Percentiles rank a stretch among this genome's conserved stretches.
phyloP scores from a whole-genome alignment of 169 alveolate genomes.

The Eimeria tenella region DNA sequence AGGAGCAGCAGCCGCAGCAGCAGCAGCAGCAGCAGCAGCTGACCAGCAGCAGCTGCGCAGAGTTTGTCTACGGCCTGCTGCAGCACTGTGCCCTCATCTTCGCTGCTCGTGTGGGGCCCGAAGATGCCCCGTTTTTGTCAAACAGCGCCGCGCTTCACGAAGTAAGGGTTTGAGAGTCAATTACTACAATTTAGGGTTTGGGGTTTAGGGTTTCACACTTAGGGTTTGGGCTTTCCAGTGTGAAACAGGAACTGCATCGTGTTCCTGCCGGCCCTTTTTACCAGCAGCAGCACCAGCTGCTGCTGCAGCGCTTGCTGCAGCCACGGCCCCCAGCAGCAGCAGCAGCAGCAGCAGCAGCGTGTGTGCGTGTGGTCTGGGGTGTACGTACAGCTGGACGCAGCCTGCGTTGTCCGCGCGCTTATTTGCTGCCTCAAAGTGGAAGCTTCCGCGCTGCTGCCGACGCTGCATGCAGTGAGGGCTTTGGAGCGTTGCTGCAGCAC shows the following conservation, averaged over 20 bases:
- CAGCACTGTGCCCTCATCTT: conserved; percentile 67
- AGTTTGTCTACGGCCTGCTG: conserved; percentile 41
- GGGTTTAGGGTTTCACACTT: conserved; percentile 4
- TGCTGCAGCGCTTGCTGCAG: background rate
- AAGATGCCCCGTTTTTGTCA: conserved; percentile 6
- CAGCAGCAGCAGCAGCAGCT: conserved; percentile 4
- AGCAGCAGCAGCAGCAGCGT: background rate
- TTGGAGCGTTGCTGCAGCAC: background rate
- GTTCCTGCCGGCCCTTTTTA: background rate
- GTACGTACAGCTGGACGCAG: conserved; percentile 67
- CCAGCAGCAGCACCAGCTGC: background rate
- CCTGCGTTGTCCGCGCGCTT: conserved; percentile 58
- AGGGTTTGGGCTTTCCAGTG: too few species aligned
- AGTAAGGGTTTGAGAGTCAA: conserved; percentile 6
- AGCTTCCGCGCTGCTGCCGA: conserved; percentile 66
- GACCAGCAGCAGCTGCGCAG: conserved; percentile 53
- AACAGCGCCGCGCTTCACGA: conserved; percentile 68
- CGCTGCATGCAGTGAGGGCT: conserved; percentile 38
- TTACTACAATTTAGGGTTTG: background rate
- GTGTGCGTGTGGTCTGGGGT: conserved; percentile 12
- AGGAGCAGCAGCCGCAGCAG: conserved; percentile 28
- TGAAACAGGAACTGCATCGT: too few species aligned
- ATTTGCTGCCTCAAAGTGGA: conserved; percentile 32
- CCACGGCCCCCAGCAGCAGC: background rate
- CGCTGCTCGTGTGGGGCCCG: conserved; percentile 67